phyloP scores from a whole-genome alignment of 495 filamentous ascomycete genomes.

The Bombardia bombarda region DNA sequence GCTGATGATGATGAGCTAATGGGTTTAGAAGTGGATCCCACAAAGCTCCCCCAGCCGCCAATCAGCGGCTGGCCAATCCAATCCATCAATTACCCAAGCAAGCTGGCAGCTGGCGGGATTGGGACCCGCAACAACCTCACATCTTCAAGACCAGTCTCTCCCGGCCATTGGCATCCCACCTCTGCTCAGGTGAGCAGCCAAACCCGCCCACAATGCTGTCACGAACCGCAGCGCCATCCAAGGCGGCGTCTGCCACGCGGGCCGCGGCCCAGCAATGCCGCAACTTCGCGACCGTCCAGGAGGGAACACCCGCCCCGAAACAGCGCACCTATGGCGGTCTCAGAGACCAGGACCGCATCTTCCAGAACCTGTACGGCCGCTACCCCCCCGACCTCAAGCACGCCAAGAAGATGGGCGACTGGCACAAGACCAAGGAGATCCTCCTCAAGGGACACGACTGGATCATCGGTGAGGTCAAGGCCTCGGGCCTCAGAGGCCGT shows the following conservation, averaged over 20 bases:
- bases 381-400: conserved; percentile 83
- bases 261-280: conserved; percentile 14
- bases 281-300: conserved; percentile 79
- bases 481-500: conserved; percentile 88
- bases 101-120: background rate
- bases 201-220: conserved; percentile 34
- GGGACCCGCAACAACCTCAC: conserved; percentile 9
- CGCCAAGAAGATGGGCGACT: conserved; percentile 98
- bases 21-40: too few relatives aligned
- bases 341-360: conserved; percentile 93
- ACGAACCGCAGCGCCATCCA: conserved; percentile 37
- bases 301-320: conserved; percentile 63
- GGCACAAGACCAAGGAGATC: conserved; percentile 99
- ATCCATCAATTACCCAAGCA: background rate
- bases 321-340: conserved; percentile 78
- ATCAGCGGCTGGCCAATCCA: background rate
- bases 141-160: conserved; percentile 4
- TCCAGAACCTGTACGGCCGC: conserved; percentile 94
- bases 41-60: too few relatives aligned
- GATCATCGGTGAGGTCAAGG: conserved; percentile 96
- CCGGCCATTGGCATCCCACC: conserved; percentile 34
- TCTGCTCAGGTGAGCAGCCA: conserved; percentile 39
- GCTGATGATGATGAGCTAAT: too few relatives aligned
- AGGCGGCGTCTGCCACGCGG: conserved; percentile 15
- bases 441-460: conserved; percentile 94